A percentile compares a stretch with the other conserved stretches of the same genome.
These are phyloP conservation scores for Ceratobasidium sp. DNA, from an alignment of 1,284 basidiomycete genomes.

Conservation along the genomic window DNA sequence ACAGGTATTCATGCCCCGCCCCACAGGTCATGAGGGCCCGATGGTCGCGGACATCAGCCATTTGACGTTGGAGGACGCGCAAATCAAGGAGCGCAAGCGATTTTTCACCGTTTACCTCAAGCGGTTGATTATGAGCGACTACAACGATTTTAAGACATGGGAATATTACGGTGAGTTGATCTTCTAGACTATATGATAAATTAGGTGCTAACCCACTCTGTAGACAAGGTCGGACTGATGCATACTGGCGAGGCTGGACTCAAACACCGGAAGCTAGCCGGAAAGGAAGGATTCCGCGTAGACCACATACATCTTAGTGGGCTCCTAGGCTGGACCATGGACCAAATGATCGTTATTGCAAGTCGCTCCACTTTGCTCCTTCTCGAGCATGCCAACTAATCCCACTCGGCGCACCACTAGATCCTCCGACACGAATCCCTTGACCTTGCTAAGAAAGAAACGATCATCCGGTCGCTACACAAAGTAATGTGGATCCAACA, in stretches of 20 bases:
- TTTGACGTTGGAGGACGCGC: conserved; percentile 14
- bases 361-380: not conserved
- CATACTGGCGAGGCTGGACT: conserved; percentile 31
- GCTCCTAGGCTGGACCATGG: conserved; percentile 34
- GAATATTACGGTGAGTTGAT: conserved; percentile 32
- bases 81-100: conserved; percentile 38
- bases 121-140: conserved; percentile 21
- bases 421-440: conserved; percentile 21
- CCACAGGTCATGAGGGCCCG: conserved; percentile 26
- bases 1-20: conserved; percentile 23
- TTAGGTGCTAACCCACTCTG: not conserved
- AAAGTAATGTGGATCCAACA: conserved; percentile 41
- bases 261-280: conserved; percentile 28
- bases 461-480: conserved; percentile 29
- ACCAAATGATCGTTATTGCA: conserved; percentile 26
- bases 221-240: conserved; percentile 36
- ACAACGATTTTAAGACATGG: conserved; percentile 37
- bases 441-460: conserved; percentile 12
- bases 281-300: conserved; percentile 28
- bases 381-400: not conserved
- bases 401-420: not conserved
- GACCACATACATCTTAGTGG: conserved; percentile 37
- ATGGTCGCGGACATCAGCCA: conserved; percentile 35
- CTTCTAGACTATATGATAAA: not conserved
- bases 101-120: conserved; percentile 31